Evolutionary conservation across 2,329 filamentous ascomycete genomes (phyloP).

Genomic region (Colletotrichum lini): DNA sequence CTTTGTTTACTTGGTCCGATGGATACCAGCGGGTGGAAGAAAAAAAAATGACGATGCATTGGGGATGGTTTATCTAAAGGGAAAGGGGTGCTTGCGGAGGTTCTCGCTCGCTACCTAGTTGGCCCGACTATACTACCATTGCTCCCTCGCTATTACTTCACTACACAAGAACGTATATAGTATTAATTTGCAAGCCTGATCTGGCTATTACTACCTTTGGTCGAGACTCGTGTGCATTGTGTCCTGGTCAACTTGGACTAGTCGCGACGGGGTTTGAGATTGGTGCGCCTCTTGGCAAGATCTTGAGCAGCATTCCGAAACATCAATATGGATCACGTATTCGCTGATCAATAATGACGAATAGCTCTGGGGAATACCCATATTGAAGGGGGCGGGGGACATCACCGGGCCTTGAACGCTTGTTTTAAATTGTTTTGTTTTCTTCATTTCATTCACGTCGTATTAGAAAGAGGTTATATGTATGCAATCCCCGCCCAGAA

Average conservation of each 20-base stretch:
- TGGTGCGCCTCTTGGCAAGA: not conserved
- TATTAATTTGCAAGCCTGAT: conserved; percentile 42
- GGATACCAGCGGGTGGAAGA: conserved; percentile 12
- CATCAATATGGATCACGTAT: not conserved
- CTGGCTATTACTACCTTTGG: conserved; percentile 5
- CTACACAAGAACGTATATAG: conserved; percentile 42
- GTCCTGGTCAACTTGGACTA: not conserved
- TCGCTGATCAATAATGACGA: not conserved
- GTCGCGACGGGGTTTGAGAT: not conserved
- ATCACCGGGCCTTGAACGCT: not conserved
- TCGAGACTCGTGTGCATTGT: not conserved
- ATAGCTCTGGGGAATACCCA: not conserved
- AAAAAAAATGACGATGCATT: conserved; percentile 31
- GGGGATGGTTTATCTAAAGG: conserved; percentile 3
- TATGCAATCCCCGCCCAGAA: not conserved
- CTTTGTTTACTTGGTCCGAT: conserved; percentile 31
- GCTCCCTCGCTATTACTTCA: conserved; percentile 20
- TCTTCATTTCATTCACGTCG: not conserved
- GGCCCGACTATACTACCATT: conserved; percentile 5
- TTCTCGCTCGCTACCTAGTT: conserved; percentile 23
- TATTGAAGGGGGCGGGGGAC: not conserved
- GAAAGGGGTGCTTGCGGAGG: not conserved
- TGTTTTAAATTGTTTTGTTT: not conserved
- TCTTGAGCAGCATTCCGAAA: not conserved
- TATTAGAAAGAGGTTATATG: not conserved